These are phyloP conservation scores for Agastache rugosa DNA, from an alignment of 257 asterid genomes.

Conservation along the genomic window DNA sequence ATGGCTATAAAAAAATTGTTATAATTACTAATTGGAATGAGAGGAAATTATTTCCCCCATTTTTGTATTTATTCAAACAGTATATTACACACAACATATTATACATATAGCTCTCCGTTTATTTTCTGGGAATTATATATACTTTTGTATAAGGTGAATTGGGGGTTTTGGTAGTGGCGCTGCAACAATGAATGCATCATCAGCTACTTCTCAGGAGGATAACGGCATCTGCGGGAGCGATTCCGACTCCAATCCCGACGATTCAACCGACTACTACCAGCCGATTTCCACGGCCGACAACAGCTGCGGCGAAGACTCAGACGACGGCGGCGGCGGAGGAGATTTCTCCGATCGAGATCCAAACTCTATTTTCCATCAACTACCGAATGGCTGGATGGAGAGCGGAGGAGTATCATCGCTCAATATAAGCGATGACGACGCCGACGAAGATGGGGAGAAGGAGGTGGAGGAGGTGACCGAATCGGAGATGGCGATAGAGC, in stretches of 20 bases:
- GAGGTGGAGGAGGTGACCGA: slow-evolving; percentile 54
- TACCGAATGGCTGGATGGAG: slow-evolving; percentile 67
- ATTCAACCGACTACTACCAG: slow-evolving; percentile 64
- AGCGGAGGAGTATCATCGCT: slow-evolving; percentile 58
- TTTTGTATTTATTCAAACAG: no score
- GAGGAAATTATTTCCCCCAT: no score
- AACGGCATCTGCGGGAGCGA: slow-evolving; percentile 58
- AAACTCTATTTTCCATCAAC: slow-evolving; percentile 34
- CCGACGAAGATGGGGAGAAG: slow-evolving; percentile 38
- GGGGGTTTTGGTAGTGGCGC: slow-evolving; percentile 9
- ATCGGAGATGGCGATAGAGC: slow-evolving; percentile 54
- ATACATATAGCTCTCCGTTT: no score
- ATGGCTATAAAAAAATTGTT: no score
- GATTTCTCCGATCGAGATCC: slow-evolving; percentile 44
- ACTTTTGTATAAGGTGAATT: neutral
- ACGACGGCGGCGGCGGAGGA: slow-evolving; percentile 45
- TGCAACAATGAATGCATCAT: slow-evolving; percentile 47
- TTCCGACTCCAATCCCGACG: slow-evolving; percentile 71
- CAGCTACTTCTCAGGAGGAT: slow-evolving; percentile 39
- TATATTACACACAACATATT: no score
- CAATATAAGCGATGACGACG: slow-evolving; percentile 60
- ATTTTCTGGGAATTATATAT: no score
- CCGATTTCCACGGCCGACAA: slow-evolving; percentile 57
- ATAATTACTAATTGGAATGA: no score
- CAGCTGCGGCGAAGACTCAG: slow-evolving; percentile 46